A percentile compares a stretch with the other conserved stretches of the same genome.
phyloP scores from a whole-genome alignment of 176 grass and related monocot species.

The Cymbopogon citratus region DNA sequence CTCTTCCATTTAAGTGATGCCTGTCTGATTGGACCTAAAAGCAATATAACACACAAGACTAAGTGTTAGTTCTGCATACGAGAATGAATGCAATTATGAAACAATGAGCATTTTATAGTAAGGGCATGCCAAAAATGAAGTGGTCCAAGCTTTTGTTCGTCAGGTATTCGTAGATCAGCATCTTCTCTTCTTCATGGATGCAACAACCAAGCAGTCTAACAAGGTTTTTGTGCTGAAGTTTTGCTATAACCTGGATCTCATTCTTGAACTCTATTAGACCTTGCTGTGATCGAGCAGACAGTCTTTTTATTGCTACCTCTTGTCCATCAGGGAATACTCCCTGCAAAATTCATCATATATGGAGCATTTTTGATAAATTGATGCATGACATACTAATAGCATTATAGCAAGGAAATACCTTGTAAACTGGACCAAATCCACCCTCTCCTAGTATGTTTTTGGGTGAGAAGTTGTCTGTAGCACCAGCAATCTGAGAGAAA shows the following conservation, averaged over 20 bases:
- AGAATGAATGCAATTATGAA: not conserved
- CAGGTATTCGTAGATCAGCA: slow-evolving; percentile 69
- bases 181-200: slow-evolving; percentile 47
- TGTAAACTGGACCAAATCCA: slow-evolving; percentile 80
- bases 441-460: slow-evolving; percentile 54
- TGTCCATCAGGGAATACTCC: slow-evolving; percentile 46
- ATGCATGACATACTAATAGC: not conserved
- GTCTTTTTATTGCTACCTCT: slow-evolving; percentile 60
- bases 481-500: slow-evolving; percentile 34
- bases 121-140: slow-evolving; percentile 54
- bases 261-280: slow-evolving; percentile 70
- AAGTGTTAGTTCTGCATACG: not conserved
- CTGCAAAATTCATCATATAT: slow-evolving; percentile 28
- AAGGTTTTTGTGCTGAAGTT: slow-evolving; percentile 53
- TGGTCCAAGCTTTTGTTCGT: slow-evolving; percentile 73
- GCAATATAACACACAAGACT: not conserved
- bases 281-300: slow-evolving; percentile 45
- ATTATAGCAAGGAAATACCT: slow-evolving; percentile 27
- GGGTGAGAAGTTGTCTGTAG: slow-evolving; percentile 54
- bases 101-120: not conserved
- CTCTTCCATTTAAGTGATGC: slow-evolving; percentile 38
- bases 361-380: not conserved
- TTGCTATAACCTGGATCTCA: slow-evolving; percentile 52
- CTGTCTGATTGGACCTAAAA: slow-evolving; percentile 30
- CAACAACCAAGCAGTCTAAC: slow-evolving; percentile 51